Evolutionary conservation across 1,139 yeast genomes (phyloP).

Genomic region (Oligophagozyma castellii): DNA sequence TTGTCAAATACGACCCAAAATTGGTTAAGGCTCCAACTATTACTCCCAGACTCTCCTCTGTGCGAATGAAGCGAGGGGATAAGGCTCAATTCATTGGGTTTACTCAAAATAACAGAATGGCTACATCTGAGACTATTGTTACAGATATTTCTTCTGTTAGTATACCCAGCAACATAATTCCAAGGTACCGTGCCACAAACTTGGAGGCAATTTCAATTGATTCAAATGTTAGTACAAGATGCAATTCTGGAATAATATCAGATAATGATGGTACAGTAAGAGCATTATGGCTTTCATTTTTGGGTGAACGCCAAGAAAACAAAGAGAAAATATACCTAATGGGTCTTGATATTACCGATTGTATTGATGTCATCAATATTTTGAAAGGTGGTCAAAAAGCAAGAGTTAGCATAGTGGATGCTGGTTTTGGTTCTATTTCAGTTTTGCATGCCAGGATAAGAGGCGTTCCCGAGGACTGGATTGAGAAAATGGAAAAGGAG

Average conservation of each 20-base stretch:
- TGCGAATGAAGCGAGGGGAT: conserved; percentile 62
- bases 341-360: conserved; percentile 67
- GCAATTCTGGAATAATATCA: conserved; percentile 71
- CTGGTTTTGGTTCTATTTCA: conserved; percentile 59
- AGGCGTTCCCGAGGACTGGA: conserved; percentile 81
- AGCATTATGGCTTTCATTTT: conserved; percentile 72
- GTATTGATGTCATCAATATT: conserved; percentile 40
- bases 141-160: conserved; percentile 65
- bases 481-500: conserved; percentile 45
- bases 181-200: conserved; percentile 78
- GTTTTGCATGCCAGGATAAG: conserved; percentile 68
- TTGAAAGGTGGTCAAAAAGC: conserved; percentile 43
- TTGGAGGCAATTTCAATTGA: conserved; percentile 68
- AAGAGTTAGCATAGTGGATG: conserved; percentile 53
- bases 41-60: conserved; percentile 48
- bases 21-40: conserved; percentile 48
- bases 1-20: conserved; percentile 68
- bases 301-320: conserved; percentile 54
- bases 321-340: conserved; percentile 53
- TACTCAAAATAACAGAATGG: conserved; percentile 55
- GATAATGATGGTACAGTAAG: conserved; percentile 67
- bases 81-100: conserved; percentile 66
- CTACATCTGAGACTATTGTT: conserved; percentile 63
- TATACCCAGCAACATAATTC: conserved; percentile 58
- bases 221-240: conserved; percentile 56